Evolutionary conservation across 352 stramenopile species (phyloP).

Genomic region (Peronosclerospora sorghi): DNA sequence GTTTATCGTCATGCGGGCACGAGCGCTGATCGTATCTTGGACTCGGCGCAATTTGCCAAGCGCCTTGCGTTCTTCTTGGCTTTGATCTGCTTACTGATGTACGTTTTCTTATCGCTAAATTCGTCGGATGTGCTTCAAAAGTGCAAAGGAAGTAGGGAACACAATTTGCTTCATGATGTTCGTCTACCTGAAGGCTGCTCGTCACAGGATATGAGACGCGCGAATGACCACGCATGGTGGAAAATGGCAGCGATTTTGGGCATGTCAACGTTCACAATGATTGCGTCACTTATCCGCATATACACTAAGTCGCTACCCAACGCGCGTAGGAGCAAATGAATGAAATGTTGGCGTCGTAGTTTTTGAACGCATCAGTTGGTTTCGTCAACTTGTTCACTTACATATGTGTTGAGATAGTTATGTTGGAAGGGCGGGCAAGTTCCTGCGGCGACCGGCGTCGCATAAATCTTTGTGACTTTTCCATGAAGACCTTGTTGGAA

Average conservation of each 20-base stretch:
- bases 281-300: constrained; percentile 49
- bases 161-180: constrained; percentile 7
- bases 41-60: constrained; percentile 52
- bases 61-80: constrained; percentile 43
- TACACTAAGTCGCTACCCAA: constrained; percentile 57
- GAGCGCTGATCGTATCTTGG: constrained; percentile 38
- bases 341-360: too few species aligned
- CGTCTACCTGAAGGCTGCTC: constrained; percentile 32
- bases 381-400: too few species aligned
- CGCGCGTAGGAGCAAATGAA: constrained; percentile 22
- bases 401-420: too few species aligned
- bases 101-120: constrained; percentile 45
- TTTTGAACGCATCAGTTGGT: too few species aligned
- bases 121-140: constrained; percentile 28
- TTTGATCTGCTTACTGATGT: constrained; percentile 48
- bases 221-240: constrained; percentile 31
- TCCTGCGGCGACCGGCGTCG: too few species aligned
- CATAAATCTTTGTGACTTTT: too few species aligned
- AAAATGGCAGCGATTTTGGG: constrained; percentile 47
- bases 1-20: constrained; percentile 55
- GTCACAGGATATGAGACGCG: constrained; percentile 26
- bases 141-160: constrained; percentile 19
- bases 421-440: too few species aligned
- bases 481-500: too few species aligned
- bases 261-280: constrained; percentile 45